Base-by-base conservation (phyloP, 352 stramenopile species). In the Phytophthora constricta region DNA sequence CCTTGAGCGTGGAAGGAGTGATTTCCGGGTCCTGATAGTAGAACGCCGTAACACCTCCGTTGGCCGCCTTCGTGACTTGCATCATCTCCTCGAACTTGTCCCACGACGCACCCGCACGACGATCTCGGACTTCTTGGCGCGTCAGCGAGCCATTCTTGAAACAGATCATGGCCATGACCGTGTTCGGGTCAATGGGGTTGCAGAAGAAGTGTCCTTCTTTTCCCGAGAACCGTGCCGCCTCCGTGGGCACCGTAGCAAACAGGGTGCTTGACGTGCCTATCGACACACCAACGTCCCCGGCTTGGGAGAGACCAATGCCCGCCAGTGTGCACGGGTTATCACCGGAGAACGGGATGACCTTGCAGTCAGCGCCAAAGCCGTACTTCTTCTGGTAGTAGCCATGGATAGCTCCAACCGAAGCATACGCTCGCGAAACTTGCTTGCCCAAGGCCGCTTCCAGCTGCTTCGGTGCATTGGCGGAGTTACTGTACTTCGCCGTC, bases 121-220 rank as follows among this genome's bases (percentile, higher is more conserved):
- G 69, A 45, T 91, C 74, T 20, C 80, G 73, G 13, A 91, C 70
- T 34, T 81, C 74, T 65, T 96, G 69, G 28, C 89, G 82, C 13
- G 82, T 83, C 28, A 97, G 74, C 1, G 86, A 77, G 34, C 87
- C 87, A 46, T 96, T 96, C 73, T 95, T 94, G 74, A 92, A 95
- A 43, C 89, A 93, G 34, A 95, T 87, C 87, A 97, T 96, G 9
- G 80, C 86, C 85, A 91, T 93, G 27, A 90, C 56, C 3, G 73
- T 84, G n/a, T 80, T 58, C 0, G 86, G 78, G 59, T 93, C 84
- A 22, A 93, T 74, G 4, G 89, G 87, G 64, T 92, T 95, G 59
- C 80, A 67, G 65, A 96, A 94, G 37, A 95, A 89, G 57, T 97
- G 89, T 0, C 87, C 87, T 79, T 95, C 85, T 23, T 82, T 69